Base-by-base conservation (phyloP, 2,329 filamentous ascomycete species). In the Hysterium pulicare region DNA sequence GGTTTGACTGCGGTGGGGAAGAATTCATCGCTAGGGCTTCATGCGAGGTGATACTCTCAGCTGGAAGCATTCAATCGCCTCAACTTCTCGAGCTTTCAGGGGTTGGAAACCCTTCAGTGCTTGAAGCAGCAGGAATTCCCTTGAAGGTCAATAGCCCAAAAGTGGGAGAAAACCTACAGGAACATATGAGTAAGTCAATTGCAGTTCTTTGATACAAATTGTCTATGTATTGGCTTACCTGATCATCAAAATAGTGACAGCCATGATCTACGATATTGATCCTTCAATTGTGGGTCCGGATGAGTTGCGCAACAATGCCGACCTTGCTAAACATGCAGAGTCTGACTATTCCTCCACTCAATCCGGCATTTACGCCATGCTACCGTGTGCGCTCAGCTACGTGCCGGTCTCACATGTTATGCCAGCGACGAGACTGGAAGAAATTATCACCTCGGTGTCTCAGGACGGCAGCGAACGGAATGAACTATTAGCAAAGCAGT, bases 1-100 rank as follows among this genome's bases (percentile, higher is more conserved):
- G n/a, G 11, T 51, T 44, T 30, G 24, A 19, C 13, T 40, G 31
- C 33, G 30, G 23, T 2, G 37, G 22, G 13, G 20, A 50, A 24
- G 31, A 19, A 10, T 49, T 35, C 20, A 24, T 17, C 9, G 45
- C 41, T 8, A 26, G 28, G 17, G 38, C 33, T 10, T 28, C 36
- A 10, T 10, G 22, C 19, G 81, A 84, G 51, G 71, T 83, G 9
- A 71, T 84, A 21, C 52, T 84, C 1, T 77, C 76, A 1, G 81
- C 81, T 2, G 73, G 69, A 19, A 34, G 38, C 13, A 64, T 83
- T 21, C 70, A 79, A 45, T 79, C 78, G 0, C 81, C 82, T 0
- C 76, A 82, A 55, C 57, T 84, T 3, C 68, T 84, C 1, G 80
- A 84, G 49, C 64, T 82, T 2, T 82, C 78, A 0, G 80, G 81